Conservation (phyloP, 768 basidiomycete species). For the Gymnopilus junonius region DNA sequence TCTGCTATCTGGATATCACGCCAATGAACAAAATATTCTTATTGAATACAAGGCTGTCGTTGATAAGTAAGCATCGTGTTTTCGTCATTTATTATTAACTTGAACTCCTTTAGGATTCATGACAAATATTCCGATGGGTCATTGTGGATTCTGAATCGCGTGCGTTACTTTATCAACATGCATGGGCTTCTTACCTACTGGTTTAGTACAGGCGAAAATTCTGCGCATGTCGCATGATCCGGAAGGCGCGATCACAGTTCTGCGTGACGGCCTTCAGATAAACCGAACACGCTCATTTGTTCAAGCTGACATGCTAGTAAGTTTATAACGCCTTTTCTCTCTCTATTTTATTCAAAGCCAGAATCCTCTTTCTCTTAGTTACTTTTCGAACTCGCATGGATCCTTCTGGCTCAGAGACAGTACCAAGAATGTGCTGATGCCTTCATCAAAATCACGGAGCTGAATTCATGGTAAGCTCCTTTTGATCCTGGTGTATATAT, state of each 20-base stretch:
- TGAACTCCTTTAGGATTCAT: slow-evolving; percentile 45
- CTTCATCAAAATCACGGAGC: slow-evolving; percentile 64
- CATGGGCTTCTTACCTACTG: not conserved
- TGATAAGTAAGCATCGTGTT: slow-evolving; percentile 50
- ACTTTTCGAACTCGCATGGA: slow-evolving; percentile 81
- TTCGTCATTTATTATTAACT: not conserved
- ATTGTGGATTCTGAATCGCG: slow-evolving; percentile 76
- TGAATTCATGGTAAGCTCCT: slow-evolving; percentile 68
- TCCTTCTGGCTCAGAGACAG: slow-evolving; percentile 61
- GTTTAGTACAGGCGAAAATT: slow-evolving; percentile 67
- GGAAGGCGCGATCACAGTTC: slow-evolving; percentile 63
- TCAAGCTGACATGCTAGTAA: slow-evolving; percentile 75
- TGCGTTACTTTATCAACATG: slow-evolving; percentile 23
- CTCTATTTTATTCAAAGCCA: not conserved
- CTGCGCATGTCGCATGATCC: slow-evolving; percentile 72
- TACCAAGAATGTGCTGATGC: slow-evolving; percentile 72
- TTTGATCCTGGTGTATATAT: not conserved
- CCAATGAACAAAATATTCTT: slow-evolving; percentile 68
- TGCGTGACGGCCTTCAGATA: slow-evolving; percentile 60
- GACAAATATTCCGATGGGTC: slow-evolving; percentile 66
- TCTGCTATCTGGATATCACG: slow-evolving; percentile 74
- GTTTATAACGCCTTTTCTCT: slow-evolving; percentile 16
- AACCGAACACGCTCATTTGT: slow-evolving; percentile 59
- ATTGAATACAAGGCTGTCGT: slow-evolving; percentile 68
- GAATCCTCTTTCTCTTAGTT: slow-evolving; percentile 42